Evolutionary conservation across 139 green algal species (phyloP), one percentile per base, ranked within the genome.

Genomic region (Pleodorina starrii): DNA sequence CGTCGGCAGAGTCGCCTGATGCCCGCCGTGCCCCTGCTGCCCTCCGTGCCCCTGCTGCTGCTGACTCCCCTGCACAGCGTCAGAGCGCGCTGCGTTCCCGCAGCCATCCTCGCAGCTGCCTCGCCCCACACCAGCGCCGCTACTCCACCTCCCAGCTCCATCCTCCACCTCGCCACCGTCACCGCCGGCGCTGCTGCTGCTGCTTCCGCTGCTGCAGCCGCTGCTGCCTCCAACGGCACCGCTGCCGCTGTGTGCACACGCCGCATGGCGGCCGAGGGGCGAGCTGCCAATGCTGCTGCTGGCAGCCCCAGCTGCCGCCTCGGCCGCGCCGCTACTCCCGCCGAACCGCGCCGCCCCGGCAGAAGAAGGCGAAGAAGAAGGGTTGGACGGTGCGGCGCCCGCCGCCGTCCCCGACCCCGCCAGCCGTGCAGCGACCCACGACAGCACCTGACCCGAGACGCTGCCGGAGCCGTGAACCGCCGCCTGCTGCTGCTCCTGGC

Each of bases 11-110:
- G 66, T 23, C 44, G 48, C 27, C 46, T 40, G 73, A 21, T 71
- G 40, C 78, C 88, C 63, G 77, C 38, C 36, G 9, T 74, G 54
- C 35, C 42, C 36, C 78, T 85, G 51, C 3, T 84, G 43, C 29
- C 6, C 2, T 29, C 69, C 29, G 5, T 46, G 75, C 40, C 54
- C 6, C 6, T 54, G 42, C 40, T 80, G 38, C 40, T 80, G 23
- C 23, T 54, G 42, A 12, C 54, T 66, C 54, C 9, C 9, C 54
- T 7, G 54, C 25, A 21, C 7, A 25, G 5, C 25, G 7, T 9
- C 54, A 7, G 54, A 66, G 25, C 51, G 51, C 51, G 14, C 14
- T 66, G 54, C 54, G 54, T n/a, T n/a, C n/a, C n/a, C n/a, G n/a
- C n/a, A n/a, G n/a, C n/a, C n/a, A n/a, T n/a, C n/a, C n/a, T n/a